Base-by-base conservation (phyloP, 1,139 yeast genomes). In the Suhomyces atakaporum region DNA sequence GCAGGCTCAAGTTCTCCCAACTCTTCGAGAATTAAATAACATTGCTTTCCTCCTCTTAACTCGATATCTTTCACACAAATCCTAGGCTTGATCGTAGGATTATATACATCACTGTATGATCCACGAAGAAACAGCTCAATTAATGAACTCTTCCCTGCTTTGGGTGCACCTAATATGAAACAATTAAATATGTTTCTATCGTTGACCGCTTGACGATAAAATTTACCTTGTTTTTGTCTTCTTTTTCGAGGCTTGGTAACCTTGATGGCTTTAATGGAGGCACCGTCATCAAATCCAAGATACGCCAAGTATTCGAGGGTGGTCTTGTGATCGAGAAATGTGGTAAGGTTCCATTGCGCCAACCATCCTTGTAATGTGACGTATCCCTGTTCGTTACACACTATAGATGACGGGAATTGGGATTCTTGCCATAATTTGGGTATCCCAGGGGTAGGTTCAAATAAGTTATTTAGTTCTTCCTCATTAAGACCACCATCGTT, bases 281-380 rank as follows among this genome's bases (percentile, higher is more conserved):
- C 63, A 33, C 63, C 72, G 45, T 66, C 76, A 33, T 87, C 95
- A 53, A 84, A 90, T 0, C 98, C 98, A 37, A 92, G 70, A 60
- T 87, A 86, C 0, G 95, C 96, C 42, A 92, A 63, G 53, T 90
- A 92, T 36, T 89, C 95, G 39, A 92, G 72, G 0, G 97, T 89
- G 1, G 89, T 83, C 51, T 75, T 79, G 55, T 85, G 81, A 51
- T 89, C 95, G 25, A 92, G 65, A 51, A 81, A 88, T 0, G 97
- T 90, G 0, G 97, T 88, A 82, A 92, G 83, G 49, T 92, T 84
- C 98, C 98, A 92, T 53, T 92, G 97, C 0, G 98, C 97, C 29
- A 92, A 63, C 98, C 98, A 92, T 2, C 98, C 98, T 63, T 92
- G 97, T 21, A 92, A 62, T 0, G 97, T 87, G 3, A 92, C 92